phyloP scores from a whole-genome alignment of 148 eudicot species.

The Nyssa sinensis region DNA sequence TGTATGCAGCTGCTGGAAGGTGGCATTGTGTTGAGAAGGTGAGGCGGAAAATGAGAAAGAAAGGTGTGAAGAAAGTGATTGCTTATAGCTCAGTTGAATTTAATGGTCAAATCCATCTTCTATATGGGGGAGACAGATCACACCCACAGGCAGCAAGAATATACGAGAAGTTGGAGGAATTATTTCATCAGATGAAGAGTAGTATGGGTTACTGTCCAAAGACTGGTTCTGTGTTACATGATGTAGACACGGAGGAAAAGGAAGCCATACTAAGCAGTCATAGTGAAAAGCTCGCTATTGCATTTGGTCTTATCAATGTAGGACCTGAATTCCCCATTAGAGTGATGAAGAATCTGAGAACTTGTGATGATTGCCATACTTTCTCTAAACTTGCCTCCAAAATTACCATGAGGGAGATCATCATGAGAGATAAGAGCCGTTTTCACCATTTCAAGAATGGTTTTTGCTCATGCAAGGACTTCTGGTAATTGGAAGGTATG shows the following conservation, averaged over 20 bases:
- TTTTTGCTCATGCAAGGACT: constrained; percentile 11
- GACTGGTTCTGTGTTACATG: not conserved
- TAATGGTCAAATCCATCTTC: constrained; percentile 8
- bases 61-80: constrained; percentile 12
- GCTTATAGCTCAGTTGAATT: constrained; percentile 13
- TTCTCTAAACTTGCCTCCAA: constrained; percentile 6
- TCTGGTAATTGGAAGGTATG: constrained; percentile 5
- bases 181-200: not conserved
- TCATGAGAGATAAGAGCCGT: constrained; percentile 17
- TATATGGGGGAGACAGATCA: constrained; percentile 5
- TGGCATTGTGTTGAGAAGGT: constrained; percentile 11
- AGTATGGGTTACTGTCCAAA: constrained; percentile 4
- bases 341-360: constrained; percentile 18
- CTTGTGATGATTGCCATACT: constrained; percentile 14
- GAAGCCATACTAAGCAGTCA: constrained; percentile 9
- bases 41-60: constrained; percentile 6
- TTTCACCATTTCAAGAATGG: constrained; percentile 13
- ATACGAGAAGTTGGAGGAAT: constrained; percentile 4
- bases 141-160: constrained; percentile 8
- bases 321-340: constrained; percentile 3
- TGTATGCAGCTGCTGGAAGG: constrained; percentile 15
- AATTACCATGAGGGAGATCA: constrained; percentile 15
- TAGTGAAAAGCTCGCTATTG: constrained; percentile 17
- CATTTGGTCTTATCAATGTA: constrained; percentile 11
- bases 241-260: constrained; percentile 11